Evolutionary conservation across 768 basidiomycete genomes (phyloP).

Genomic region (Termitomyces sp.): DNA sequence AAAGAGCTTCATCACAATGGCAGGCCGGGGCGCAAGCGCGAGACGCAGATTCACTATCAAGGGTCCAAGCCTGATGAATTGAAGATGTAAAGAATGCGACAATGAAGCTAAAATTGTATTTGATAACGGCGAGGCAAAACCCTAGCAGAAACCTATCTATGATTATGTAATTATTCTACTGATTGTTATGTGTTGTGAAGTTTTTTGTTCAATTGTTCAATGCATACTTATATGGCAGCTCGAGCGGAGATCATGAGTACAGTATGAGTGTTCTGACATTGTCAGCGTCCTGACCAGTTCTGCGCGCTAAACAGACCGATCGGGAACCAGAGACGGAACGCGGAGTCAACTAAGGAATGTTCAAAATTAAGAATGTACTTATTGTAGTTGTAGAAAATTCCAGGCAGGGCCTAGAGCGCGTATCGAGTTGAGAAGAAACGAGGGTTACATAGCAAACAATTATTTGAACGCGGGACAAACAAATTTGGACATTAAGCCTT

Average conservation of each 20-base stretch:
- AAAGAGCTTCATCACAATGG: constrained; percentile 1
- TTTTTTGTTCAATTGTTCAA: no score
- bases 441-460: neutral
- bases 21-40: neutral
- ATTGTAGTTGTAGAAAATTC: neutral
- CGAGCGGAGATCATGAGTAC: no score
- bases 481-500: constrained; percentile 11
- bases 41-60: neutral
- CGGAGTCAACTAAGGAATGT: neutral
- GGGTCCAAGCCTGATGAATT: neutral
- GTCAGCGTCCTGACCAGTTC: neutral
- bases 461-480: constrained; percentile 3
- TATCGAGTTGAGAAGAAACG: neutral
- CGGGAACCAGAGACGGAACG: neutral
- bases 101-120: neutral
- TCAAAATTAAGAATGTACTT: neutral
- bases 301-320: neutral
- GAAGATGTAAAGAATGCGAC: neutral
- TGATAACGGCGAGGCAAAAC: neutral
- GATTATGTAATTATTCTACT: neutral
- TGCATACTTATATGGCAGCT: no score
- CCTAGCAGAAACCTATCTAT: neutral
- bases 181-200: no score
- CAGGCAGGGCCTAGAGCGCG: neutral
- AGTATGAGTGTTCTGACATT: neutral